Percentiles rank a stretch among this genome's conserved stretches.
Evolutionary conservation across 306 rosid genomes (phyloP).

Genomic region (Calophaca sinica): DNA sequence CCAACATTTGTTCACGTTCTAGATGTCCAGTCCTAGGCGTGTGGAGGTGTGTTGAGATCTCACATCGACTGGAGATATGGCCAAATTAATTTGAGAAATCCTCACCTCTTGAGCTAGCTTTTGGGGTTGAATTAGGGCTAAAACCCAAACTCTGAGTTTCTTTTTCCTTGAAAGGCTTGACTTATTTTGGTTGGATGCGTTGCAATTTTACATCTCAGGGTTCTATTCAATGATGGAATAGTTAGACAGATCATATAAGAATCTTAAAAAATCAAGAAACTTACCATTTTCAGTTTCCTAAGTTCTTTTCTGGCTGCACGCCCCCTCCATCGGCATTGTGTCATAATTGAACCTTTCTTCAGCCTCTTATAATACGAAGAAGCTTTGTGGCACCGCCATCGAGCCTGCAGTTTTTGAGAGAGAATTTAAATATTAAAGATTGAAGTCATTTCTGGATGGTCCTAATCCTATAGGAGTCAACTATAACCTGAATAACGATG

Average conservation of each 20-base stretch:
- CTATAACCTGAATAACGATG: constrained; percentile 73
- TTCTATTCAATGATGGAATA: constrained; percentile 23
- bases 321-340: constrained; percentile 94
- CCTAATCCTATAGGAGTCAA: constrained; percentile 43
- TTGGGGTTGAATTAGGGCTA: no score
- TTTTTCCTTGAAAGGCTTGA: constrained; percentile 19
- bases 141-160: no score
- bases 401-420: constrained; percentile 65
- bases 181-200: constrained; percentile 37
- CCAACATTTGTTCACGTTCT: no score
- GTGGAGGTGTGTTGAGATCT: no score
- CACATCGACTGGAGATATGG: no score
- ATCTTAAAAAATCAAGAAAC: constrained; percentile 28
- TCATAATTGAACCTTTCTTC: constrained; percentile 72
- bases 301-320: constrained; percentile 76
- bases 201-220: constrained; percentile 27
- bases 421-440: constrained; percentile 38
- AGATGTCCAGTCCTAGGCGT: no score
- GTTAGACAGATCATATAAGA: constrained; percentile 30
- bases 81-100: no score
- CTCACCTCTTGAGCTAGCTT: no score
- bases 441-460: not conserved
- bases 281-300: constrained; percentile 93
- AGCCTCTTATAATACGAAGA: constrained; percentile 74
- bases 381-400: constrained; percentile 86